Evolutionary conservation across 2,329 filamentous ascomycete species (phyloP).

Genomic region (Cytospora leucostoma): DNA sequence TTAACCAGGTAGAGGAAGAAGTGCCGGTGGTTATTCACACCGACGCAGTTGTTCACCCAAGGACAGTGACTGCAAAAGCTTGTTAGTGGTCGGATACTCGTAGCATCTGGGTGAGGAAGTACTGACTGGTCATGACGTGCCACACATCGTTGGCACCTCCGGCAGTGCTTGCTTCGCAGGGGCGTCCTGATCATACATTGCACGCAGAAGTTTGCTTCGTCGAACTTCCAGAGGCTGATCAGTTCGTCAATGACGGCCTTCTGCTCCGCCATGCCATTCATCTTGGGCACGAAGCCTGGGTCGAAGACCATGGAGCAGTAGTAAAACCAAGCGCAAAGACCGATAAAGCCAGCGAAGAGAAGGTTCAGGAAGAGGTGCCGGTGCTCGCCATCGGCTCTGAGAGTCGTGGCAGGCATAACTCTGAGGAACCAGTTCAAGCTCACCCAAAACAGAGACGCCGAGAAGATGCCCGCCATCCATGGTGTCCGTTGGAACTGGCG

Average conservation of each 20-base stretch:
- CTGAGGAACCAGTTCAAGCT: conserved; percentile 74
- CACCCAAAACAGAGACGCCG: conserved; percentile 79
- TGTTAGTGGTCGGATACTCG: background rate
- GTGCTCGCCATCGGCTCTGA: conserved; percentile 57
- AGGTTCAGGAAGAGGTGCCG: conserved; percentile 75
- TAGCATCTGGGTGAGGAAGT: background rate
- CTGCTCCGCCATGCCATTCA: conserved; percentile 85
- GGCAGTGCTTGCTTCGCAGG: conserved; percentile 93
- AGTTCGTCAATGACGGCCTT: conserved; percentile 87
- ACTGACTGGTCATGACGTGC: conserved; percentile 95
- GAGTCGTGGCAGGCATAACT: conserved; percentile 58
- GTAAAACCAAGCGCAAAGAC: conserved; percentile 82
- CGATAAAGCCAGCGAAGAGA: conserved; percentile 65
- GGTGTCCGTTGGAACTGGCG: conserved; percentile 91
- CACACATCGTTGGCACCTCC: conserved; percentile 86
- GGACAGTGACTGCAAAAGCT: conserved; percentile 74
- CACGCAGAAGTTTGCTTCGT: conserved; percentile 92
- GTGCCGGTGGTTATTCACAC: conserved; percentile 92
- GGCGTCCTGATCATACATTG: conserved; percentile 93
- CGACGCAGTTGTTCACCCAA: conserved; percentile 96
- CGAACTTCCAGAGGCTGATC: conserved; percentile 82
- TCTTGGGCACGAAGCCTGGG: conserved; percentile 90
- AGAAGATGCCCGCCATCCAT: conserved; percentile 92
- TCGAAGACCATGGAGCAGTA: conserved; percentile 81
- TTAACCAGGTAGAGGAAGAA: conserved; percentile 88